These are phyloP conservation scores for Hygrophoropsis aurantiaca DNA, from an alignment of 768 basidiomycete genomes.

Conservation along the genomic window DNA sequence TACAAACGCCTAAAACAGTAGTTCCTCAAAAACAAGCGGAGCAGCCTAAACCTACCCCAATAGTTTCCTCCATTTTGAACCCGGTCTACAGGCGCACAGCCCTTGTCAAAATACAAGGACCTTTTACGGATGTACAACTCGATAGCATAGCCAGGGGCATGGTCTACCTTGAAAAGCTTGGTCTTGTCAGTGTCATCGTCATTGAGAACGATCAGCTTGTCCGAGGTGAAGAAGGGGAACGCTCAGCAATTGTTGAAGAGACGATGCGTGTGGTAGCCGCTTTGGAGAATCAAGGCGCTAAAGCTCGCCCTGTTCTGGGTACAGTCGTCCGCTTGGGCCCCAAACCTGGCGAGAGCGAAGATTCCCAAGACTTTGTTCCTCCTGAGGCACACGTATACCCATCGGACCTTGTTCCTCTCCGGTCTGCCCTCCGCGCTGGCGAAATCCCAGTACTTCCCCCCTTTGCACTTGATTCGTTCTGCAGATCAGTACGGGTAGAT, in stretches of 20 bases:
- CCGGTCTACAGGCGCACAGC: slow-evolving; percentile 86
- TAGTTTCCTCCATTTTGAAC: slow-evolving; percentile 76
- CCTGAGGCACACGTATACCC: slow-evolving; percentile 82
- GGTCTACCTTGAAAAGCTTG: slow-evolving; percentile 94
- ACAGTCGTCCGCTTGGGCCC: slow-evolving; percentile 84
- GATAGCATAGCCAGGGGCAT: slow-evolving; percentile 92
- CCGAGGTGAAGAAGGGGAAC: slow-evolving; percentile 69
- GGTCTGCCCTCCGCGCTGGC: slow-evolving; percentile 85
- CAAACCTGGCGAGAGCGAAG: slow-evolving; percentile 49
- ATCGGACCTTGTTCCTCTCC: slow-evolving; percentile 78
- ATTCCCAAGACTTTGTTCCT: slow-evolving; percentile 34
- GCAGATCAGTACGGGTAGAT: slow-evolving; percentile 80
- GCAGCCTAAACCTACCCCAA: slow-evolving; percentile 46
- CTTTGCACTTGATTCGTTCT: slow-evolving; percentile 88
- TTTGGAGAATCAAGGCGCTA: slow-evolving; percentile 83
- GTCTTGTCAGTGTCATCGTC: slow-evolving; percentile 93
- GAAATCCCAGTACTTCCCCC: slow-evolving; percentile 97
- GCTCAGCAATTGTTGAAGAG: slow-evolving; percentile 68
- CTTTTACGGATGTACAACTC: slow-evolving; percentile 89
- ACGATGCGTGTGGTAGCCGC: slow-evolving; percentile 80
- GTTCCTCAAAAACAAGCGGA: slow-evolving; percentile 30
- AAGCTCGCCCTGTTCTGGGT: slow-evolving; percentile 85
- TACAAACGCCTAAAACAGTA: slow-evolving; percentile 7
- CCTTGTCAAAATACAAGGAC: slow-evolving; percentile 95
- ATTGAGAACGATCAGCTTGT: slow-evolving; percentile 82